These are phyloP conservation scores for Boletus rex-veris DNA, from an alignment of 768 basidiomycete genomes.

Conservation along the genomic window DNA sequence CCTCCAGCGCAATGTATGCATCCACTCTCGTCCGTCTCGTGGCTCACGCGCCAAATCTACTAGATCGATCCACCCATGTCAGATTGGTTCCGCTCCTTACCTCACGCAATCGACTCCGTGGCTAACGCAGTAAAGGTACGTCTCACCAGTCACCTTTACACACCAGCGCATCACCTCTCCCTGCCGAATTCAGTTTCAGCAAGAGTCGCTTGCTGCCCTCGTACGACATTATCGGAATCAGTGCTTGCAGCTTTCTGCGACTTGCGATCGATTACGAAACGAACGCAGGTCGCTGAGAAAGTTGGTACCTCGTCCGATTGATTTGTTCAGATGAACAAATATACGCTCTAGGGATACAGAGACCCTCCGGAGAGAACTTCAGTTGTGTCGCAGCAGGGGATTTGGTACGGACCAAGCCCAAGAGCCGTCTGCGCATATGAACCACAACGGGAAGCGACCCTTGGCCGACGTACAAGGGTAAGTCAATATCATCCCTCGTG, in stretches of 20 bases:
- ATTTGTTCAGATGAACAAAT: slow-evolving; percentile 3
- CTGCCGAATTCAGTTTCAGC: slow-evolving; percentile 58
- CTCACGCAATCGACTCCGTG: slow-evolving; percentile 57
- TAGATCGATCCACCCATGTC: slow-evolving; percentile 83
- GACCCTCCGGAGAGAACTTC: slow-evolving; percentile 46
- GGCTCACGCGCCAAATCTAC: slow-evolving; percentile 1
- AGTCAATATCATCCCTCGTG: slow-evolving; percentile 13
- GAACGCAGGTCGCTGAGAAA: slow-evolving; percentile 52
- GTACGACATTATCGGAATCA: slow-evolving; percentile 60
- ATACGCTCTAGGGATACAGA: slow-evolving; percentile 44
- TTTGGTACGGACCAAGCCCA: slow-evolving; percentile 23
- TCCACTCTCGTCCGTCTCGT: not conserved
- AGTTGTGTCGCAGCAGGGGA: slow-evolving; percentile 40
- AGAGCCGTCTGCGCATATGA: slow-evolving; percentile 39
- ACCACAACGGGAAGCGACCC: slow-evolving; percentile 64
- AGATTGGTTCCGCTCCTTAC: slow-evolving; percentile 71
- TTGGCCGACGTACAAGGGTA: slow-evolving; percentile 47
- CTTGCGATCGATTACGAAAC: slow-evolving; percentile 30
- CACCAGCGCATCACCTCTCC: not conserved
- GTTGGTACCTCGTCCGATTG: slow-evolving; percentile 32
- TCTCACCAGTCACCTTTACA: too few relatives aligned
- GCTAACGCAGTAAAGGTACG: slow-evolving; percentile 66
- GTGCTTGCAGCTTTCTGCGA: slow-evolving; percentile 43
- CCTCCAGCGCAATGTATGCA: slow-evolving; percentile 65
- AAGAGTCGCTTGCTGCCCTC: slow-evolving; percentile 68